Base-by-base conservation (phyloP, 345 rosid genomes). In the Citrus maxima region DNA sequence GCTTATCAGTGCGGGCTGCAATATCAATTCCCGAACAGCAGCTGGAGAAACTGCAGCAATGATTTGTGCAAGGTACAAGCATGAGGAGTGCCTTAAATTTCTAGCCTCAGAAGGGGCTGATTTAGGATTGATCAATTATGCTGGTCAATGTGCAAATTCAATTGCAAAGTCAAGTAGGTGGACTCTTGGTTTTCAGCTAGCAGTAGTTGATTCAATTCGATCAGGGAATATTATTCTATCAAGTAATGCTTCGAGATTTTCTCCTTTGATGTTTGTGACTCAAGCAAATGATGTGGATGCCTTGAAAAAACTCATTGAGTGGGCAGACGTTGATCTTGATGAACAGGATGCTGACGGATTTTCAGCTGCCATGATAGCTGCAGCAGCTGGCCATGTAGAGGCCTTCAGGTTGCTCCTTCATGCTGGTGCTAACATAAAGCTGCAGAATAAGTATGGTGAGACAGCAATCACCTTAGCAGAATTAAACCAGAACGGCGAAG, bases 31-130 rank as follows among this genome's bases (percentile, higher is more conserved):
- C n/a, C 78, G 49, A 74, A 84, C 90, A 14, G 89, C 73, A 16
- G 72, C 83, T 30, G 95, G 93, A 16, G 91, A 91, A 68, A 87
- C 95, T 0, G 88, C 93, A 21, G 54, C 90, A 28, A 87, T 88
- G 92, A 82, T 91, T 25, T 78, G 86, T 73, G 87, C 87, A 30
- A 87, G 88, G 78, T 63, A 86, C 81, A 80, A 78, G 82, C 88
- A 82, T 49, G 84, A 54, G 60, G 89, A 82, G 37, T 88, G 91
- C 79, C 74, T 91, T 54, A 80, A 78, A 77, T 75, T 62, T 42
- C 67, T 91, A 74, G 89, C 82, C 51, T 83, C 78, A 38, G 87
- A 81, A 55, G 95, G 91, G 46, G 92, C 83, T 37, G 92, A 90
- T 81, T 81, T 90, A 66, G 90, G 90, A 63, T 74, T 86, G 59